Conservation (phyloP, 83 land plant species). For the Picea mariana region DNA sequence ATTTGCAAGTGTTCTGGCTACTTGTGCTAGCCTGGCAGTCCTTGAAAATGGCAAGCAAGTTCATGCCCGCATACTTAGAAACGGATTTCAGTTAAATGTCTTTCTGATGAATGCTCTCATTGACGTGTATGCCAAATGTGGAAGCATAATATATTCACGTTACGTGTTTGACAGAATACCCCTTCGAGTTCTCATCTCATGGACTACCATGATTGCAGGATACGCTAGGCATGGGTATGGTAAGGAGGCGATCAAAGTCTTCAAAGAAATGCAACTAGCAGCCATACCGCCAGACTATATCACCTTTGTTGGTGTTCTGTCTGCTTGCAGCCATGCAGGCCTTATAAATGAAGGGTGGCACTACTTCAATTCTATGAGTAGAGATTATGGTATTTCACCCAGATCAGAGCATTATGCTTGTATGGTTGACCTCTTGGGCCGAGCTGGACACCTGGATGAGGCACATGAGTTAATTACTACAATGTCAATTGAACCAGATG, state of each 20-base stretch:
- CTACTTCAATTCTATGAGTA: slow-evolving; percentile 32
- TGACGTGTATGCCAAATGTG: slow-evolving; percentile 48
- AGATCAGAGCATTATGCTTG: slow-evolving; percentile 32
- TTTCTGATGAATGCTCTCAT: slow-evolving; percentile 33
- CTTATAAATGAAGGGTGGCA: slow-evolving; percentile 34
- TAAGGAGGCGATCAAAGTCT: slow-evolving; percentile 22
- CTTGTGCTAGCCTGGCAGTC: slow-evolving; percentile 24
- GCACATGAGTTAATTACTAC: too few species aligned
- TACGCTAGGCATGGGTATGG: slow-evolving; percentile 42
- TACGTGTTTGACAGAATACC: slow-evolving; percentile 29
- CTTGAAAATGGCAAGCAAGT: slow-evolving; percentile 30
- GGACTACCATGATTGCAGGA: slow-evolving; percentile 26
- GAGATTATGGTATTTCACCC: slow-evolving; percentile 29
- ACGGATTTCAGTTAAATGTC: slow-evolving; percentile 15
- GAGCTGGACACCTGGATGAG: too few species aligned
- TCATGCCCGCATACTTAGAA: slow-evolving; percentile 15
- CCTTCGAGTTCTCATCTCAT: too few species aligned
- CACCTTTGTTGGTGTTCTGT: slow-evolving; percentile 42
- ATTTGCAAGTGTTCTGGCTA: too few species aligned
- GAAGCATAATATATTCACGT: slow-evolving; percentile 23
- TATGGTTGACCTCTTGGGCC: too few species aligned
- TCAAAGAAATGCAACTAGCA: slow-evolving; percentile 27
- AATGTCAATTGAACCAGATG: too few species aligned
- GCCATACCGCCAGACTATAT: slow-evolving; percentile 34
- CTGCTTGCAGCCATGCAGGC: slow-evolving; percentile 65